Evolutionary conservation across 495 filamentous ascomycete genomes (phyloP).

Genomic region (Massariosphaeria phaeospora): DNA sequence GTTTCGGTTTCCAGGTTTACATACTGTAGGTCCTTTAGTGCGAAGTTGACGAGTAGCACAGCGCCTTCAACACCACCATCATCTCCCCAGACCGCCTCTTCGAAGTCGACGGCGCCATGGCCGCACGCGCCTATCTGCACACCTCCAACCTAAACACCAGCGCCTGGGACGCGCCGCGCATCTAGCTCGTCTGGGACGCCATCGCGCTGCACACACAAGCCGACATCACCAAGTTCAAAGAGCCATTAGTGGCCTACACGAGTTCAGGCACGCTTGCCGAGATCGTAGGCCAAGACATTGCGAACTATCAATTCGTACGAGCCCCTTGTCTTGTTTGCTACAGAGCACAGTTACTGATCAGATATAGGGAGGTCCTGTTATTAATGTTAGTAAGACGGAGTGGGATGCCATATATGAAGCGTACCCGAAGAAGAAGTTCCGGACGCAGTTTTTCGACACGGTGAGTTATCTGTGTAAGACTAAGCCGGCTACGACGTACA

Average conservation of each 20-base stretch:
- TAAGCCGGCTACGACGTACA: constrained; percentile 44
- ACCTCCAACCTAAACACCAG: constrained; percentile 24
- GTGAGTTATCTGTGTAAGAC: constrained; percentile 37
- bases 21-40: no score
- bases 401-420: constrained; percentile 33
- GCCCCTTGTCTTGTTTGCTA: no score
- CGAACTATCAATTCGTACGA: not conserved
- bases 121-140: constrained; percentile 38
- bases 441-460: constrained; percentile 34
- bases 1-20: no score
- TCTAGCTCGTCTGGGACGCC: constrained; percentile 44
- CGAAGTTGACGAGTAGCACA: constrained; percentile 47
- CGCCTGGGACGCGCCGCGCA: constrained; percentile 41
- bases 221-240: constrained; percentile 41
- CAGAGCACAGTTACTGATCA: no score
- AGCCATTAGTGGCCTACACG: constrained; percentile 40
- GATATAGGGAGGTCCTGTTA: constrained; percentile 7
- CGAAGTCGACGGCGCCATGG: constrained; percentile 47
- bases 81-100: no score
- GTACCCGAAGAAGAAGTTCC: constrained; percentile 38
- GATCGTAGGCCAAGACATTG: constrained; percentile 34
- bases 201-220: constrained; percentile 44
- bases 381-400: constrained; percentile 37
- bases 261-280: constrained; percentile 41
- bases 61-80: no score